Base-by-base conservation (phyloP, 495 filamentous ascomycete genomes). In the Aspergillus baeticus region DNA sequence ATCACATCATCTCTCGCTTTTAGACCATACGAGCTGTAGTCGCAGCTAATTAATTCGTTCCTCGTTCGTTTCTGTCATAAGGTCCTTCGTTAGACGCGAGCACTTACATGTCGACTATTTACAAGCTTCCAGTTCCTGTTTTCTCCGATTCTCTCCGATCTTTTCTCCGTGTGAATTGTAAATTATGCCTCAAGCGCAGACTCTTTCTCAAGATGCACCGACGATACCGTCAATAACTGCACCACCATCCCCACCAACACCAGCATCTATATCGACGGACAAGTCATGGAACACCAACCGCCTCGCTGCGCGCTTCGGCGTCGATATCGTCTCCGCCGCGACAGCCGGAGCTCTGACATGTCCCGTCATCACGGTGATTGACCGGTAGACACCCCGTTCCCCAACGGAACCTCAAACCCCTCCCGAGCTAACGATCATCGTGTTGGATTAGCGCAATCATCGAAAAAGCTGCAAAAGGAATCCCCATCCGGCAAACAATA, bases 361-460 rank as follows among this genome's bases (percentile, higher is more conserved):
- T 60, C 93, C 93, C 7, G 64, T 94, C 26, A 95, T 98, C 55
- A 89, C 88, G 10, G 86, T 95, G 36, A 94, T 98, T 75, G 93
- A 96, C 70, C 87, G 90, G 90, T 96, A 77, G 41, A 79, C 23
- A 15, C 2, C 2, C 5, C n/a, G 20, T 10, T 17, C 21, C 21
- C 8, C 31, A 5, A 10, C 6, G 22, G 14, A 34, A 1, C 2
- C 10, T 6, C 14, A 20, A 5, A 11, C n/a, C 18, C 6, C n/a
- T 15, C 13, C 44, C 35, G 35, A 47, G 2, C 14, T 14, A n/a
- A 20, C 33, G 4, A n/a, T 17, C 17, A 46, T 8, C 5, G 20
- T 11, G n/a, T n/a, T n/a, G n/a, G n/a, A n/a, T n/a, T n/a, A 96
- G 91, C 50, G 90, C 86, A 10, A 96, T 98, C 64, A 96, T 97